Evolutionary conservation across 768 basidiomycete species (phyloP).

Genomic region (Dentipellis sp.): DNA sequence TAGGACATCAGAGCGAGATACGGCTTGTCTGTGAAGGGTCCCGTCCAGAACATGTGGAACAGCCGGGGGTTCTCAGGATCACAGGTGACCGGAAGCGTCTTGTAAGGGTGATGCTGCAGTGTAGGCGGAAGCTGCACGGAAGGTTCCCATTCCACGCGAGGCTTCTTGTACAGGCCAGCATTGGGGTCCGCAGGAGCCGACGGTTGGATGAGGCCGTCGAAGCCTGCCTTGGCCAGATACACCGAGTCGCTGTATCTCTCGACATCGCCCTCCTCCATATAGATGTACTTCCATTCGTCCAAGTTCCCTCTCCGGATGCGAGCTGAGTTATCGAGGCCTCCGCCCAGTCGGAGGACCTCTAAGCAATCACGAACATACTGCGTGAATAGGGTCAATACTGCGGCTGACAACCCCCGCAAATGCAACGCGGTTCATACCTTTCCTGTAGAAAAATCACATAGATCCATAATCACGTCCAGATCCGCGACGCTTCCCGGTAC

Average conservation of each 20-base stretch:
- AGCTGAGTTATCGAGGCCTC: constrained; percentile 75
- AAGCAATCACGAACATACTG: constrained; percentile 98
- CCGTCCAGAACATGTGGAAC: constrained; percentile 99
- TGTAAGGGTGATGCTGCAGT: constrained; percentile 44
- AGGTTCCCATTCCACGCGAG: constrained; percentile 54
- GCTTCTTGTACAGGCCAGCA: constrained; percentile 46
- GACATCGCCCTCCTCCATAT: constrained; percentile 47
- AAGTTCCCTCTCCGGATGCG: constrained; percentile 65
- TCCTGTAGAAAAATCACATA: constrained; percentile 81
- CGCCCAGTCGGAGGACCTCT: constrained; percentile 88
- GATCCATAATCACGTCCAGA: constrained; percentile 83
- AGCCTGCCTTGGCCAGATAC: constrained; percentile 19
- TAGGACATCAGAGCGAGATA: constrained; percentile 93
- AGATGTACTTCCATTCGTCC: constrained; percentile 86
- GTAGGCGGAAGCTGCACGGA: constrained; percentile 41
- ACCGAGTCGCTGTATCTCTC: constrained; percentile 29
- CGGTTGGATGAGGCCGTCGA: constrained; percentile 16
- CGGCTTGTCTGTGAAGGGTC: constrained; percentile 97
- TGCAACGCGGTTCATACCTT: constrained; percentile 36
- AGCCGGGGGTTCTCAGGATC: constrained; percentile 79
- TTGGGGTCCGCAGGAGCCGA: constrained; percentile 34
- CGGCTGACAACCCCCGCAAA: constrained; percentile 6
- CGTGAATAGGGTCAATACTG: neutral
- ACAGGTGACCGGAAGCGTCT: constrained; percentile 54
- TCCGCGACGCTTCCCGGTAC: constrained; percentile 79